Evolutionary conservation across 805 yeast genomes (phyloP), one percentile per base, ranked within the genome.

Genomic region (Kodamaea lidongshanica): DNA sequence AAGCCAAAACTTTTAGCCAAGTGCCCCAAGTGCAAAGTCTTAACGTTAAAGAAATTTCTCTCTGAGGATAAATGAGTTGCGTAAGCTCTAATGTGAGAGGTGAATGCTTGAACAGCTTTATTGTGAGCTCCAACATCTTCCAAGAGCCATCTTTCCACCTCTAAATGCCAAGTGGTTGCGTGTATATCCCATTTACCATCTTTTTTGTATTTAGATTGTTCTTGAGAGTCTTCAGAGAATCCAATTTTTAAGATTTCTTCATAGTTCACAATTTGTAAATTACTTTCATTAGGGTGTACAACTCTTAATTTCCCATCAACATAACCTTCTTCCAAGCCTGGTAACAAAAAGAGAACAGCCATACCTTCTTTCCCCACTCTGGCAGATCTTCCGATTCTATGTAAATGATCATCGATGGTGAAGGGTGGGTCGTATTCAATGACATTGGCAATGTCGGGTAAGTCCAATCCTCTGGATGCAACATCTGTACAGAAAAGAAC

Each of bases 321-420:
- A 48, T 87, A 89, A 9, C 74, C 77, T 59, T 89, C 97, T 56
- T 89, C 97, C 37, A 65, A 71, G 1, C 95, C 94, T 1, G 99
- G 98, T 18, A 89, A 61, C 23, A 92, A 61, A 48, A 89, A 86
- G 35, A 92, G 56, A 2, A 76, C 54, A 1, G 96, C 82, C 21
- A 68, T 68, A 53, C 99, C 99, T 22, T 63, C 56, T 25, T 77
- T 71, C 40, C 98, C 98, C n/a, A 94, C 95, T 61, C 99, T 78
- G 6, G 99, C 99, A 8, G 97, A 87, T 64, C 99, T 77, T 32
- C 99, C 99, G 33, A 88, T 84, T 56, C 99, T 72, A 56, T 92
- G 99, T 35, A 92, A 64, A 67, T 92, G 98, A 52, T 92, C 99
- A 40, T 87, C 96, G 4, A 86, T 67, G 1, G 92, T 72, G 49